Conservation (phyloP, 768 basidiomycete genomes). For the Leccinum obscurum region DNA sequence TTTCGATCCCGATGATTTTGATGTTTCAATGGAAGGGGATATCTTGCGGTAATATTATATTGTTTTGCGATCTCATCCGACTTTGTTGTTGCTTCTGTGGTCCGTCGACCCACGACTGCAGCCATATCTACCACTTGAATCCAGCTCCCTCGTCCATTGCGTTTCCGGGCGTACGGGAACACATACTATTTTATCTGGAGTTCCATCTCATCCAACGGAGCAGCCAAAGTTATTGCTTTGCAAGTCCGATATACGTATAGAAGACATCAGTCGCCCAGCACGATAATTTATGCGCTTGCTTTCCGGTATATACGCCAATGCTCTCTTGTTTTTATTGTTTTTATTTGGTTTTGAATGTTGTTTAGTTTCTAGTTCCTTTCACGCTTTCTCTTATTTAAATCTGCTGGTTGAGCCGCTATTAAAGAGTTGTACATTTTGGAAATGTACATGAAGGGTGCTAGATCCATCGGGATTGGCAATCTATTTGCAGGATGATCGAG, state of each 20-base stretch:
- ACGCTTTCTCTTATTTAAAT: conserved; percentile 6
- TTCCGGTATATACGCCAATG: conserved; percentile 15
- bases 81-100: neutral
- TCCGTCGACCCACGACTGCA: conserved; percentile 1
- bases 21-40: conserved; percentile 25
- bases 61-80: neutral
- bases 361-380: neutral
- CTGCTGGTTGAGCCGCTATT: conserved; percentile 16
- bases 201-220: neutral
- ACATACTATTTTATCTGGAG: neutral
- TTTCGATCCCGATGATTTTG: conserved; percentile 62
- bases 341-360: conserved; percentile 8
- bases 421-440: conserved; percentile 4
- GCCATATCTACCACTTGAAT: conserved; percentile 11
- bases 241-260: conserved; percentile 6
- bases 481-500: neutral
- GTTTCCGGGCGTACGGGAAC: conserved; percentile 1
- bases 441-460: neutral
- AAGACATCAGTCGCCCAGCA: conserved; percentile 11
- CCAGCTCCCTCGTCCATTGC: conserved; percentile 1
- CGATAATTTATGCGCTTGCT: conserved; percentile 13
- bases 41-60: conserved; percentile 14
- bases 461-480: neutral
- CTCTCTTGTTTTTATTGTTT: conserved; percentile 16
- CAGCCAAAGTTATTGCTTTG: conserved; percentile 3